Base-by-base conservation (phyloP, 2,329 filamentous ascomycete species). In the Fusarium coicis region DNA sequence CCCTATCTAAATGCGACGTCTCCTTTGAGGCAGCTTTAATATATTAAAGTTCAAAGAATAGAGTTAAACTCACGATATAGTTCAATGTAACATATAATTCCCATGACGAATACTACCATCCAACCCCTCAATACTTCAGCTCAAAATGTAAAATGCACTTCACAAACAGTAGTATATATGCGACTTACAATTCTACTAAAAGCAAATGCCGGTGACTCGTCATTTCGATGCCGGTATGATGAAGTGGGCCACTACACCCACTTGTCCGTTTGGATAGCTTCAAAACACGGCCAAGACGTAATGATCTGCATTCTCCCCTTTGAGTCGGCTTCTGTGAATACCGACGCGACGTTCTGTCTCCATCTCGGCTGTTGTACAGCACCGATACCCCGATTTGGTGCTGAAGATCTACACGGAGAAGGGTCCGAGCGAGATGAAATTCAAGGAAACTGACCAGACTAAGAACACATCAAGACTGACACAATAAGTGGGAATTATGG, bases 1-100 rank as follows among this genome's bases (percentile, higher is more conserved):
- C 6, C 7, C 3, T 12, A 18, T 26, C 10, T 0, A 44, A 9
- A 9, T 1, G 2, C 7, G 23, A 10, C 1, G 3, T 12, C 2
- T 3, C 8, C 1, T 46, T 14, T 10, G 0, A 14, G 11, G 23
- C 5, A 19, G 8, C 0, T 3, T 7, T 14, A 14, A 46, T 46
- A 10, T 28, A 15, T 32, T 10, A 3, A 18, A 30, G 21, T 18
- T 32, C 15, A 49, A 1, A 18, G 3, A 32, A 32, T 23, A 50
- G 21, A 23, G 46, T 32, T 49, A 50, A 32, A 16, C 28, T 50
- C 5, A 1, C 14, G 21, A 50, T 50, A 23, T 1, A n/a, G 15
- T 23, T n/a, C 2, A 1, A 23, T 50, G 11, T 1, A 14, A 14
- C 28, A 2, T 47, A 9, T 30, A 16, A 49, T 18, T 30, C 19